A percentile compares a stretch with the other conserved stretches of the same genome.
These are phyloP conservation scores for Leishmania aethiopica DNA, from an alignment of 208 protist genomes.

Conservation along the genomic window DNA sequence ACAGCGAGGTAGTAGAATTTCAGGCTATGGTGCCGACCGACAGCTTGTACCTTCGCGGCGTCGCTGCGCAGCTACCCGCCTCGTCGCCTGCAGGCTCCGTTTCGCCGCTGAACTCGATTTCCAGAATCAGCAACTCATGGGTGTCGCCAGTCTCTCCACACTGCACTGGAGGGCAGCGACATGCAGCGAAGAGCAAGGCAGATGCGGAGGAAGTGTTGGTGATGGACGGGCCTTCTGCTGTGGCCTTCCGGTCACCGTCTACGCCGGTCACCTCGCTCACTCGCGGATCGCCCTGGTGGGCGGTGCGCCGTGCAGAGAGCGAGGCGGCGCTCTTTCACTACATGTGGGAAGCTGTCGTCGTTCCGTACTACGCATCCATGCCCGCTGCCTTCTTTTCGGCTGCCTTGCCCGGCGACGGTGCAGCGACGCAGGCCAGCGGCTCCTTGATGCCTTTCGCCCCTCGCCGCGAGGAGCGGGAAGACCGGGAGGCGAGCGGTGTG, in stretches of 20 bases:
- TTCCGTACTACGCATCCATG: conserved; percentile 38
- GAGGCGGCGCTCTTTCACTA: conserved; percentile 40
- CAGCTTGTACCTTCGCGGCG: conserved; percentile 53
- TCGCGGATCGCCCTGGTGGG: background rate
- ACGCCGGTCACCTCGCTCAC: background rate
- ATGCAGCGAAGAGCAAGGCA: background rate
- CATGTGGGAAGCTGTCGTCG: conserved; percentile 47
- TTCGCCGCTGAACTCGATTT: background rate
- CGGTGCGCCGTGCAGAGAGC: conserved; percentile 10
- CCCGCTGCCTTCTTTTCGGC: background rate
- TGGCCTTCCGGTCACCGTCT: background rate
- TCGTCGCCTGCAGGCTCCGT: background rate
- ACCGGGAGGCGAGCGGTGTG: conserved; percentile 20
- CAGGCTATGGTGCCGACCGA: conserved; percentile 36
- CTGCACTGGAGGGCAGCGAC: background rate
- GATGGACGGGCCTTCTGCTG: conserved; percentile 12
- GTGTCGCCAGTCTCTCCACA: background rate
- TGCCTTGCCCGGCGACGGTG: background rate
- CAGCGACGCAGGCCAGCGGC: background rate
- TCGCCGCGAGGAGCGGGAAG: conserved; percentile 2
- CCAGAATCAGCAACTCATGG: background rate
- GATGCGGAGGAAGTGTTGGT: conserved; percentile 7
- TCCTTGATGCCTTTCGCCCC: conserved; percentile 1
- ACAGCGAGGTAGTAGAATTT: conserved; percentile 80
- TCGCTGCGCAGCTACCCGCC: background rate